phyloP scores from a whole-genome alignment of 257 asterid genomes.

The Capsicum baccatum region DNA sequence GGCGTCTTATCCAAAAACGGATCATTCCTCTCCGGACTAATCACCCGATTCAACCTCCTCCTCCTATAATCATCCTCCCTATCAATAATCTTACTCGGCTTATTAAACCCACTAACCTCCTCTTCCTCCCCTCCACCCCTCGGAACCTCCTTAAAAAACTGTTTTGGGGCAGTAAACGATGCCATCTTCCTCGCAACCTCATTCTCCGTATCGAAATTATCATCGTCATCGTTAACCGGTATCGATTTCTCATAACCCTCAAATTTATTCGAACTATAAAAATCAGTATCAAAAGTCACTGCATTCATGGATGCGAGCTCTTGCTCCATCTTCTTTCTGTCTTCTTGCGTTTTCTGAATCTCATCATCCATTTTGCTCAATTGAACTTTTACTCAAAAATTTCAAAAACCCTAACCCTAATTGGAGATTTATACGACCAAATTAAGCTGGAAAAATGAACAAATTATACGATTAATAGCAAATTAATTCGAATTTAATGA shows the following conservation, averaged over 20 bases:
- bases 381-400: neutral
- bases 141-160: slow-evolving; percentile 71
- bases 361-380: slow-evolving; percentile 42
- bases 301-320: slow-evolving; percentile 76
- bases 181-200: slow-evolving; percentile 80
- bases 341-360: slow-evolving; percentile 74
- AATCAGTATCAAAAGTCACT: slow-evolving; percentile 76
- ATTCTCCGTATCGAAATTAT: slow-evolving; percentile 62
- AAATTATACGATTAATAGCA: neutral
- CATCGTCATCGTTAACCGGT: slow-evolving; percentile 81
- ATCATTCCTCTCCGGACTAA: slow-evolving; percentile 86
- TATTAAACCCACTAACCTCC: slow-evolving; percentile 63
- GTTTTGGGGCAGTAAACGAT: slow-evolving; percentile 80
- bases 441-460: neutral
- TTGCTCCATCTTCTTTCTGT: slow-evolving; percentile 89
- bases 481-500: neutral
- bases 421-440: neutral
- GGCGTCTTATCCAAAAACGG: slow-evolving; percentile 91
- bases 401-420: slow-evolving; percentile 28
- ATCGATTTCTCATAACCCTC: slow-evolving; percentile 88
- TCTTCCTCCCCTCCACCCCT: slow-evolving; percentile 74
- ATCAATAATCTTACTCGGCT: slow-evolving; percentile 80
- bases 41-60: slow-evolving; percentile 79
- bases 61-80: slow-evolving; percentile 84
- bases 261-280: slow-evolving; percentile 61